Evolutionary conservation across 306 rosid genomes (phyloP), one percentile per base, ranked within the genome.

Genomic region (Purshia tridentata): DNA sequence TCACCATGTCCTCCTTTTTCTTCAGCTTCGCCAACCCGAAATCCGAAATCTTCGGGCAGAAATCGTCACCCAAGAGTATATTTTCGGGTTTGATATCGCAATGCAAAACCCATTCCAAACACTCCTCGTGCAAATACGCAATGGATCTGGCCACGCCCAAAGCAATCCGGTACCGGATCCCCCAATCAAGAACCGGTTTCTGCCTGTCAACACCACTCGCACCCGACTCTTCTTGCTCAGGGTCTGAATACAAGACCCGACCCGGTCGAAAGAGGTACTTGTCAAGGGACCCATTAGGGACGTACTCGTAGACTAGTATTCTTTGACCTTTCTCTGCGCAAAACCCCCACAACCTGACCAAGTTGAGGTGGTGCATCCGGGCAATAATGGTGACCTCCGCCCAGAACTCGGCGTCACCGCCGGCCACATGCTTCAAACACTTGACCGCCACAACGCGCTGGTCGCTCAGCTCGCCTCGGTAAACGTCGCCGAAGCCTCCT

Each of bases 401-500:
- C 98, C 98, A 94, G 57, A 94, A 94, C 78, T 94, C 98, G 0
- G 81, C 66, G 11, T 91, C 97, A 1, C 96, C 97, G 0, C 96
- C 94, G 2, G 94, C 8, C 2, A 94, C 92, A 54, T 85, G 73
- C 62, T 84, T 91, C 73, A 94, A 73, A 76, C 96, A 84, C 85
- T 94, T 94, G 15, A 94, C 97, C 1, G 97, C 97, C 45, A 91
- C 86, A 2, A 91, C 87, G 0, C 98, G 90, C 76, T 91, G 95
- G 58, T 93, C 98, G 0, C 88, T 66, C 35, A 93, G 45, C 58
- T 82, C 94, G 0, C 98, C 98, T 81, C 68, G 80, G 74, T 86
- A 93, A 6, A 93, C 98, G 29, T 91, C 96, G 10, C 98, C 98
- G 50, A 93, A 93, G 6, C 93, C 97, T 2, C 98, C 98, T 81